Evolutionary conservation across 345 rosid species (phyloP).

Genomic region (Abelmoschus esculentus): DNA sequence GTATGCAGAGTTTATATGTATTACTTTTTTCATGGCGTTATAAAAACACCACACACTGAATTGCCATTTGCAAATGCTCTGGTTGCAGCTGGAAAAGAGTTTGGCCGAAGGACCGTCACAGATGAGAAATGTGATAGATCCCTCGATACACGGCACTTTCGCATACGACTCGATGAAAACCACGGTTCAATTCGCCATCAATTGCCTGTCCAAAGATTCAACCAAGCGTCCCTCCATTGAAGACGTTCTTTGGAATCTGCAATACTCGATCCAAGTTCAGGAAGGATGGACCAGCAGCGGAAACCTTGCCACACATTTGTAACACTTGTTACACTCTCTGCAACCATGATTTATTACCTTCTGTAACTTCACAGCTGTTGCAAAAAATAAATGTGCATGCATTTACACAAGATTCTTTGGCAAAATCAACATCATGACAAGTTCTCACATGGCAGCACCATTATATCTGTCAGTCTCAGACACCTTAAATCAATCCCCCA

Average conservation of each 20-base stretch:
- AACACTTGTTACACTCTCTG: not conserved
- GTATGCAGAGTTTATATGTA: conserved; percentile 15
- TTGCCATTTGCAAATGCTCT: not conserved
- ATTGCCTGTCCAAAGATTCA: conserved; percentile 56
- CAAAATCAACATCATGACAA: not conserved
- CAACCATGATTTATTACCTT: not conserved
- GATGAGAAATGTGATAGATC: conserved; percentile 41
- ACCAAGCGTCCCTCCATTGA: conserved; percentile 73
- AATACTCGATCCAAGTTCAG: conserved; percentile 80
- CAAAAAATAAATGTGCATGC: not conserved
- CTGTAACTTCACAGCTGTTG: not conserved
- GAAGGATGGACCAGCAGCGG: conserved; percentile 83
- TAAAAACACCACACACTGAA: too few species aligned
- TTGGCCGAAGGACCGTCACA: conserved; percentile 53
- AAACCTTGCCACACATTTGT: conserved; percentile 38
- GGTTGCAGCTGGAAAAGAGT: conserved; percentile 46
- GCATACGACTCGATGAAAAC: conserved; percentile 80
- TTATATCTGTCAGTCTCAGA: not conserved
- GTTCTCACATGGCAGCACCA: not conserved
- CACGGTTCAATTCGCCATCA: conserved; percentile 56
- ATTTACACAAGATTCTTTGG: not conserved
- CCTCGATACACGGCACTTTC: conserved; percentile 50
- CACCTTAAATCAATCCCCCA: not conserved
- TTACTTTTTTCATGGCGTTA: not conserved
- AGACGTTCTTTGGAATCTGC: conserved; percentile 91